Base-by-base conservation (phyloP, 139 green algal species). In the Closterium sp. region DNA sequence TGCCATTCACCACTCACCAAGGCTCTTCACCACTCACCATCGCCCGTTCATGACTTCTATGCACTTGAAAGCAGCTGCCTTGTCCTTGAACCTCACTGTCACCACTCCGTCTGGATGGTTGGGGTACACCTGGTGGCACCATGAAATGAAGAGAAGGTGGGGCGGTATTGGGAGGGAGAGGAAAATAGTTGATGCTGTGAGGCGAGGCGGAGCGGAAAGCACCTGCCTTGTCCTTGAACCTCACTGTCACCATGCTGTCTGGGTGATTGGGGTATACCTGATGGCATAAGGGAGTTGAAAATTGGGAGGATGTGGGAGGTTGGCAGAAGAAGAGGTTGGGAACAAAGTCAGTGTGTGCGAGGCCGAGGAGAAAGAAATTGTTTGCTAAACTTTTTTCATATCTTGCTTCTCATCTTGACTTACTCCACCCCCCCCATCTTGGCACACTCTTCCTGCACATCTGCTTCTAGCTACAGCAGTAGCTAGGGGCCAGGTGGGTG, bases 101-200 rank as follows among this genome's bases (percentile, higher is more conserved):
- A 99, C 94, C 11, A 98, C 95, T 42, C 98, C 98, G 38, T 98
- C 93, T 0, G 97, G 97, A 94, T 99, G 96, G 38, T 93, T 95
- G 7, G 50, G 45, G 88, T 86, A 94, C n/a, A 94, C 86, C 91
- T 93, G 79, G n/a, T 21, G n/a, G n/a, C 79, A 87, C 13, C 1
- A 30, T 38, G 32, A 38, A 9, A 10, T 31, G 27, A 10, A 6
- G 13, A 7, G 32, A 86, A 5, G 70, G 24, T 2, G 24, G 70
- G 24, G 70, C 2, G 24, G 22, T 29, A 87, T 2, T 17, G n/a
- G 79, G 79, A 87, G 32, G 32, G 32, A 38, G 32, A 38, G 32
- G 32, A 38, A 3, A 38, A 38, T 3, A 38, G 32, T 7, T 38
- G 32, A 38, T 38, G 32, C 2, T 38, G 32, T 38, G 32, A 38